Evolutionary conservation across 495 filamentous ascomycete species (phyloP).

Genomic region (Aspergillus sclerotioniger): DNA sequence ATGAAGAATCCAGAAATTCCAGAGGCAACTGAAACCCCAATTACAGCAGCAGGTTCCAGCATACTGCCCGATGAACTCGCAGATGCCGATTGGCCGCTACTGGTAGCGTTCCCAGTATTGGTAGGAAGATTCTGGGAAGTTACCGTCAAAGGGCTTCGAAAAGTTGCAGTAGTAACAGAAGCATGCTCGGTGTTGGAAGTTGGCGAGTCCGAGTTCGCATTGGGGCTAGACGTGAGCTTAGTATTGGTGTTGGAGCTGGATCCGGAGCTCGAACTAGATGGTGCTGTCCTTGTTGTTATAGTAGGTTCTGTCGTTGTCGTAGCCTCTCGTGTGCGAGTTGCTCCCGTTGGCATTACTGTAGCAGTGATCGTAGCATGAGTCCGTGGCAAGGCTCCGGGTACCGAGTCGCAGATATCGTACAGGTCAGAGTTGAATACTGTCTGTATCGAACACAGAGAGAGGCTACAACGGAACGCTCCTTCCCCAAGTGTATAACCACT

Average conservation of each 20-base stretch:
- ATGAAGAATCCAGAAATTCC: conserved; percentile 40
- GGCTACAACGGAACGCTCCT: conserved; percentile 61
- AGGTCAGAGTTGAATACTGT: conserved; percentile 33
- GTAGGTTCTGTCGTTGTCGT: conserved; percentile 10
- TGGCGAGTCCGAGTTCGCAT: not conserved
- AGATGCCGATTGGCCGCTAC: conserved; percentile 4
- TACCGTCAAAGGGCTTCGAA: conserved; percentile 15
- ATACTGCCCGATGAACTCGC: conserved; percentile 9
- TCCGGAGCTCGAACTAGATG: conserved; percentile 10
- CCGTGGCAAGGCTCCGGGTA: conserved; percentile 50
- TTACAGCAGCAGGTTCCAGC: conserved; percentile 36
- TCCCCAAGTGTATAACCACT: conserved; percentile 70
- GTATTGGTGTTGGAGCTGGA: conserved; percentile 12
- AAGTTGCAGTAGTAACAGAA: conserved; percentile 11
- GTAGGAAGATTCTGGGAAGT: conserved; percentile 9
- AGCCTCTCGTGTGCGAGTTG: conserved; percentile 24
- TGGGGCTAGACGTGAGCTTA: not conserved
- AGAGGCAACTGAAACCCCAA: conserved; percentile 43
- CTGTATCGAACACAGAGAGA: conserved; percentile 39
- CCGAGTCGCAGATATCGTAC: conserved; percentile 57
- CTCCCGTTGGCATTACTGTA: conserved; percentile 43
- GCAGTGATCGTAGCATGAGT: conserved; percentile 63
- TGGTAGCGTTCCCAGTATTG: conserved; percentile 8
- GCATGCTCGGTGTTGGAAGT: conserved; percentile 12
- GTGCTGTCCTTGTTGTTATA: conserved; percentile 6